Conservation (phyloP, 176 grass and related monocot species). For the Cenchrus purpureus region DNA sequence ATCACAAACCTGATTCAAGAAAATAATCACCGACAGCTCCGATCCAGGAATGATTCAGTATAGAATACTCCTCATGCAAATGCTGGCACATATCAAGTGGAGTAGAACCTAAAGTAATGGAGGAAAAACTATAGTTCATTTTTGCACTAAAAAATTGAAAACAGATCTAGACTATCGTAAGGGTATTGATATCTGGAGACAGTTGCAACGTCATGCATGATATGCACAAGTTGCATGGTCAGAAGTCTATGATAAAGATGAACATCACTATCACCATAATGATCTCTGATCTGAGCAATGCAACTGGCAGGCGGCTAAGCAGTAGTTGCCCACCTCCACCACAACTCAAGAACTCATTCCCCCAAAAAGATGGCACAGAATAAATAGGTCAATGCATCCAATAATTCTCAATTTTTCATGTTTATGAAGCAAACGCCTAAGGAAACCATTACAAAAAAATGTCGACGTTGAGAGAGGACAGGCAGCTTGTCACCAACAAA, state of each 20-base stretch:
- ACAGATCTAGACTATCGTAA: background rate
- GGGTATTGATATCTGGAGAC: background rate
- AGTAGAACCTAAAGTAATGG: background rate
- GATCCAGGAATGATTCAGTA: background rate
- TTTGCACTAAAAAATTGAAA: background rate
- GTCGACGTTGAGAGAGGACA: background rate
- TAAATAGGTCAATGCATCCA: background rate
- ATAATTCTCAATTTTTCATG: background rate
- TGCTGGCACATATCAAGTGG: background rate
- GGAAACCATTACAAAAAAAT: background rate
- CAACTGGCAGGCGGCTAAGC: constrained; percentile 11
- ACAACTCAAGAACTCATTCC: background rate
- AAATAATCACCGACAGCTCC: background rate
- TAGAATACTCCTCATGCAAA: background rate
- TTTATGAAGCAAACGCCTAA: background rate
- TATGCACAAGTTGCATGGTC: background rate
- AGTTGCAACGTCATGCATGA: constrained; percentile 2
- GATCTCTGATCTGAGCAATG: constrained; percentile 23
- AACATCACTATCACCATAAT: constrained; percentile 5
- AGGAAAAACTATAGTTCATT: background rate
- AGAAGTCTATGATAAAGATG: constrained; percentile 9
- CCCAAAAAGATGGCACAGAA: background rate
- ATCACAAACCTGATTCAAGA: background rate
- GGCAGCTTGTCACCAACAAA: background rate
- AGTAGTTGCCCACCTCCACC: background rate